These are phyloP conservation scores for Dendrocalamus latiflorus DNA, from an alignment of 202 grass and related monocot genomes.

Conservation along the genomic window DNA sequence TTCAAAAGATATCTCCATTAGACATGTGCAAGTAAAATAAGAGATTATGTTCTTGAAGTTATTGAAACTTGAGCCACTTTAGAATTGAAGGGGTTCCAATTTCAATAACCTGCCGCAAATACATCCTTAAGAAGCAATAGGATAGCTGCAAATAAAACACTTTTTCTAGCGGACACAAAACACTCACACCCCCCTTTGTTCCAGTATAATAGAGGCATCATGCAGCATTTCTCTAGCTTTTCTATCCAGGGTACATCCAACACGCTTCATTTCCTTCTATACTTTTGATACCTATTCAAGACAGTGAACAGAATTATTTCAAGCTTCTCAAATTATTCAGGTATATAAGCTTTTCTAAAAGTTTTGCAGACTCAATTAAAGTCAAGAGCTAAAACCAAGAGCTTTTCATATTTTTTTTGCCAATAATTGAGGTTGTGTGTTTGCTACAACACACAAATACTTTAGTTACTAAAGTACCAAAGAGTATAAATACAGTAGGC, in stretches of 20 bases:
- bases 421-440: background rate
- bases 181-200: slow-evolving; percentile 73
- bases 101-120: slow-evolving; percentile 39
- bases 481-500: background rate
- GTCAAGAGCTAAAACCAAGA: background rate
- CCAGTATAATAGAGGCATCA: slow-evolving; percentile 48
- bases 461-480: slow-evolving; percentile 7
- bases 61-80: background rate
- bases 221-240: slow-evolving; percentile 83
- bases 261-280: slow-evolving; percentile 69
- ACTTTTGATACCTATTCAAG: slow-evolving; percentile 51
- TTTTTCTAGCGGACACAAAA: slow-evolving; percentile 23
- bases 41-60: background rate
- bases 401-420: background rate
- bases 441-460: background rate
- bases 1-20: background rate
- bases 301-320: background rate
- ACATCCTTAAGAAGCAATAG: background rate
- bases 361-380: background rate
- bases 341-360: background rate
- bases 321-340: background rate
- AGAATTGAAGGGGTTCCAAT: background rate
- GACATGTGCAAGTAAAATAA: background rate
- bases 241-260: slow-evolving; percentile 77
- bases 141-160: slow-evolving; percentile 26